A percentile compares a stretch with the other conserved stretches of the same genome.
Evolutionary conservation across 495 filamentous ascomycete species (phyloP).

Genomic region (Delitschia confertaspora): DNA sequence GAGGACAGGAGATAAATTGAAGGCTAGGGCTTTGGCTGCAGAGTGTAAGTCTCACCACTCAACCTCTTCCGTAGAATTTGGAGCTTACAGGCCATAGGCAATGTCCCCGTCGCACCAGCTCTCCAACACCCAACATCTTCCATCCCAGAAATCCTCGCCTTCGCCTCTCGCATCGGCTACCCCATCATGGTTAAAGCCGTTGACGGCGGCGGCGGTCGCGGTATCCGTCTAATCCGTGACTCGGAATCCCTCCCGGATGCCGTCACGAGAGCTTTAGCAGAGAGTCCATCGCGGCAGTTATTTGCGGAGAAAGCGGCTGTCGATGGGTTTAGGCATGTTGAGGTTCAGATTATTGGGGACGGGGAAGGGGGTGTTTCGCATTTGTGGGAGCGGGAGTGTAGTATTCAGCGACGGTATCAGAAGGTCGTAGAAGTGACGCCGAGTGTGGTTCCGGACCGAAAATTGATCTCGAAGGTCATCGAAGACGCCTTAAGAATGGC

Average conservation of each 20-base stretch:
- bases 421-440: constrained; percentile 41
- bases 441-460: constrained; percentile 34
- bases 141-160: constrained; percentile 36
- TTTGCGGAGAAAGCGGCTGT: constrained; percentile 41
- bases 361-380: constrained; percentile 32
- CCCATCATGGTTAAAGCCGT: constrained; percentile 49
- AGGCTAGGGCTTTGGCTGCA: constrained; percentile 46
- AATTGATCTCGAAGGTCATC: constrained; percentile 35
- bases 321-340: constrained; percentile 37
- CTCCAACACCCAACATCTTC: constrained; percentile 38
- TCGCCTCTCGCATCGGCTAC: constrained; percentile 41
- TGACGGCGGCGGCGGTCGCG: constrained; percentile 36
- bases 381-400: constrained; percentile 38
- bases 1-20: constrained; percentile 49
- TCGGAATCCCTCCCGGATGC: constrained; percentile 24
- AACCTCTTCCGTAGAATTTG: background rate
- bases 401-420: constrained; percentile 36
- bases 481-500: constrained; percentile 34
- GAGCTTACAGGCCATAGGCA: constrained; percentile 14
- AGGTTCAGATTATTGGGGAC: constrained; percentile 38
- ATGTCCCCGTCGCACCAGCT: constrained; percentile 47
- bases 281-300: constrained; percentile 44
- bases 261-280: constrained; percentile 34
- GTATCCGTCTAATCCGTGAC: constrained; percentile 34
- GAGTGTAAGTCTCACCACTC: constrained; percentile 33